Conservation (phyloP, 495 filamentous ascomycete genomes). For the Penicillium waksmanii region DNA sequence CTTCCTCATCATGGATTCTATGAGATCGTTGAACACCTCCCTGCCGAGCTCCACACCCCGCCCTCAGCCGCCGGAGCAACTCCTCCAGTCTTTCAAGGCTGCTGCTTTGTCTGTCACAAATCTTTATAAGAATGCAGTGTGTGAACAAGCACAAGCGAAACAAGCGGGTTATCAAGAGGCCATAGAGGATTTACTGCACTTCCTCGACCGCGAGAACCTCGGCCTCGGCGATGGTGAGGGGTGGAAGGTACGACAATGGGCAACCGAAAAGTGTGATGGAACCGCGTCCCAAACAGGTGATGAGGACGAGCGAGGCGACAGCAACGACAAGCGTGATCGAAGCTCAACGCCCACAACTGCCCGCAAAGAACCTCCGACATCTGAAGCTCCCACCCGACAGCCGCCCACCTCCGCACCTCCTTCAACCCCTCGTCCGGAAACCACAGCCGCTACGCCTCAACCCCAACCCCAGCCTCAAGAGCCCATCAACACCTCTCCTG, state of each 20-base stretch:
- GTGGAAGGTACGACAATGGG: conserved; percentile 82
- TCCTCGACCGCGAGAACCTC: conserved; percentile 80
- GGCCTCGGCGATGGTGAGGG: conserved; percentile 80
- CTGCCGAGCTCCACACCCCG: conserved; percentile 57
- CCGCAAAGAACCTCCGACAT: conserved; percentile 52
- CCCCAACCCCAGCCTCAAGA: conserved; percentile 32
- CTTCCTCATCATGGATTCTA: conserved; percentile 65
- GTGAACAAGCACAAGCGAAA: conserved; percentile 72
- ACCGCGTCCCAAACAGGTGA: conserved; percentile 65
- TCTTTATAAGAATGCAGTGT: conserved; percentile 87
- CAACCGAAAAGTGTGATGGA: conserved; percentile 74
- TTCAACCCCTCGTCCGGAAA: conserved; percentile 29
- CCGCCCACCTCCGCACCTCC: conserved; percentile 43
- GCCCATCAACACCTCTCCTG: conserved; percentile 34
- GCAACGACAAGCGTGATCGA: conserved; percentile 52
- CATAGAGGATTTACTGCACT: conserved; percentile 82
- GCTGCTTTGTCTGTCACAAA: conserved; percentile 95
- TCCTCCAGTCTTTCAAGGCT: conserved; percentile 86
- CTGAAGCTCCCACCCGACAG: conserved; percentile 34
- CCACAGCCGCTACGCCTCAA: conserved; percentile 16
- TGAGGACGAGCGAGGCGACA: conserved; percentile 64
- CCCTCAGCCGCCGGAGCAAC: conserved; percentile 71
- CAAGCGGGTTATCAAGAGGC: conserved; percentile 90
- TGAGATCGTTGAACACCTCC: conserved; percentile 73
- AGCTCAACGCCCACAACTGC: conserved; percentile 64